Conservation (phyloP, 345 rosid species). For the Camelina neglecta region DNA sequence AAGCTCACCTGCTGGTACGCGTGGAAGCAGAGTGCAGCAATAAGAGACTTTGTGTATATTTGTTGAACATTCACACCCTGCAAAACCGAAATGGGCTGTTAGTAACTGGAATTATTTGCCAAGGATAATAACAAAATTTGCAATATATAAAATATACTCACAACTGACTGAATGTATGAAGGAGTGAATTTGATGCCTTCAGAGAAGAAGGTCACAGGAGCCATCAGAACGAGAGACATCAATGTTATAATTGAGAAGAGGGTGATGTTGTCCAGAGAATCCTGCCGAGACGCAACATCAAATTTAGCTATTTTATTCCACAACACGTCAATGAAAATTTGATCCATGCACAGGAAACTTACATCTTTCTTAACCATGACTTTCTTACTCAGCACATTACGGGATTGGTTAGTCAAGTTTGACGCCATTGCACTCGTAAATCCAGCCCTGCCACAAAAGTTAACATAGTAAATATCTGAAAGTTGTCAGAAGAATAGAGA, state of each 20-base stretch:
- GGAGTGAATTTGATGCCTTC: slow-evolving; percentile 98
- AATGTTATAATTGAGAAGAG: slow-evolving; percentile 97
- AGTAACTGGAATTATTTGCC: slow-evolving; percentile 22
- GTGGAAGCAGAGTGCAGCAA: slow-evolving; percentile 93
- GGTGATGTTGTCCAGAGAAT: slow-evolving; percentile 93
- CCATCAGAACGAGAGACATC: slow-evolving; percentile 82
- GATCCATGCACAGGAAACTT: slow-evolving; percentile 35
- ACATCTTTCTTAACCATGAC: slow-evolving; percentile 98
- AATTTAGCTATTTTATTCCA: not conserved
- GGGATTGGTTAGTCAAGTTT: slow-evolving; percentile 83
- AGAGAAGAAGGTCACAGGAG: slow-evolving; percentile 77
- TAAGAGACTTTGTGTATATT: slow-evolving; percentile 62
- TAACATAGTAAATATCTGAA: not conserved
- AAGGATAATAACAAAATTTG: slow-evolving; percentile 7
- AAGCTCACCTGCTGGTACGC: slow-evolving; percentile 93
- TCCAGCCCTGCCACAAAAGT: slow-evolving; percentile 64
- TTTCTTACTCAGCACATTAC: slow-evolving; percentile 91
- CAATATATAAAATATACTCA: slow-evolving; percentile 51
- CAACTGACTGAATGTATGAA: slow-evolving; percentile 76
- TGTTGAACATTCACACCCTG: slow-evolving; percentile 82
- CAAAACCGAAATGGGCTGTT: slow-evolving; percentile 31
- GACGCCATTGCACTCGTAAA: slow-evolving; percentile 96
- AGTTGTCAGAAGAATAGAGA: slow-evolving; percentile 14
- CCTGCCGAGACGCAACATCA: slow-evolving; percentile 55
- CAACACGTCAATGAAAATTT: not conserved